Evolutionary conservation across 2,329 filamentous ascomycete genomes (phyloP).

Genomic region (Iodosphaeria phyllophila): DNA sequence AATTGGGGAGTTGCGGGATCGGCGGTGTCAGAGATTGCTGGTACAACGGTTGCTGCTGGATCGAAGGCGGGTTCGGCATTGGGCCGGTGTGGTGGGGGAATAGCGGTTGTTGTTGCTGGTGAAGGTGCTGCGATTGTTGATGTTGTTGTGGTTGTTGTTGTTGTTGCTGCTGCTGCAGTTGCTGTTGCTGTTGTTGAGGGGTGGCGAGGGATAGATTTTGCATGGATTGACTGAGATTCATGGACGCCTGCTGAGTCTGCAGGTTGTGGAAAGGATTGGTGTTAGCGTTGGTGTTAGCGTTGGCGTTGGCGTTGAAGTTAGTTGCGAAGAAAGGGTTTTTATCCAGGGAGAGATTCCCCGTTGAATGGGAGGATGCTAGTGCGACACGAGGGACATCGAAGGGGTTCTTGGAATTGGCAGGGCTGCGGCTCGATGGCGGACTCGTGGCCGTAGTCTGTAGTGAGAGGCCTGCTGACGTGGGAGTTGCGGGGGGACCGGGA

Average conservation of each 20-base stretch:
- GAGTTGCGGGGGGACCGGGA: conserved; percentile 20
- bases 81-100: conserved; percentile 65
- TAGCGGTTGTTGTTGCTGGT: conserved; percentile 29
- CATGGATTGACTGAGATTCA: conserved; percentile 46
- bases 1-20: conserved; percentile 21
- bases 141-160: too few species aligned
- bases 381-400: conserved; percentile 39
- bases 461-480: conserved; percentile 12
- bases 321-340: conserved; percentile 38
- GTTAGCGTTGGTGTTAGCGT: too few species aligned
- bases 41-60: conserved; percentile 21
- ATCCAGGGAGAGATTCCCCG: conserved; percentile 38
- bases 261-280: conserved; percentile 58
- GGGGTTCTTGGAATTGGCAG: conserved; percentile 40
- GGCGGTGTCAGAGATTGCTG: conserved; percentile 25
- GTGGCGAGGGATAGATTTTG: conserved; percentile 53
- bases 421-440: conserved; percentile 11
- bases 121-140: too few species aligned
- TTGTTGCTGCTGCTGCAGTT: too few species aligned
- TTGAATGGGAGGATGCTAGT: conserved; percentile 44
- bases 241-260: conserved; percentile 22
- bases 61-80: conserved; percentile 21
- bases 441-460: conserved; percentile 12
- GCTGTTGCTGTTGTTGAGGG: conserved; percentile 19
- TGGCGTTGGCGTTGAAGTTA: too few species aligned